Percentiles rank a stretch among this genome's conserved stretches.
Conservation (phyloP, 495 filamentous ascomycete species). For the Penicillium cinerascens region DNA sequence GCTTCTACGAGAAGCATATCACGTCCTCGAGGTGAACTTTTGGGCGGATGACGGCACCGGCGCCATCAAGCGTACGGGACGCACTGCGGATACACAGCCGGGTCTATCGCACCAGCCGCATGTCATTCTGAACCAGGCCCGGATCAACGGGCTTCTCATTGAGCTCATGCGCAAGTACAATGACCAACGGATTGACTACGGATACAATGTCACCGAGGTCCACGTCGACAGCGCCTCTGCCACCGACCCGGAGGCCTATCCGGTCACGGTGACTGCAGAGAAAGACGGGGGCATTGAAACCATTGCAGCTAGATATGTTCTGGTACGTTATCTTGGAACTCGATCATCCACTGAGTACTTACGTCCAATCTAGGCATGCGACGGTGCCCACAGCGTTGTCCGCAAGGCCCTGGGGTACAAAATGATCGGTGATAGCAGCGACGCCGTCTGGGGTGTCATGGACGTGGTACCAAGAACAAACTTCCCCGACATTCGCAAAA, state of each 20-base stretch:
- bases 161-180: slow-evolving; percentile 45
- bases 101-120: slow-evolving; percentile 67
- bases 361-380: slow-evolving; percentile 56
- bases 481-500: slow-evolving; percentile 79
- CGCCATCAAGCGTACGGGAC: slow-evolving; percentile 49
- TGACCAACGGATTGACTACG: slow-evolving; percentile 57
- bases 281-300: slow-evolving; percentile 49
- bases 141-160: slow-evolving; percentile 62
- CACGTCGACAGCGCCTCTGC: slow-evolving; percentile 44
- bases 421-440: slow-evolving; percentile 72
- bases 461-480: slow-evolving; percentile 70
- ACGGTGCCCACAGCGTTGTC: slow-evolving; percentile 72
- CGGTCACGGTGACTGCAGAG: slow-evolving; percentile 51
- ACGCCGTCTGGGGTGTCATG: slow-evolving; percentile 81
- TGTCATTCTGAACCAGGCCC: slow-evolving; percentile 74
- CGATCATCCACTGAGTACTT: neutral
- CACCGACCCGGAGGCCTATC: slow-evolving; percentile 44
- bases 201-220: slow-evolving; percentile 52
- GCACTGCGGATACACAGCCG: slow-evolving; percentile 58
- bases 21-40: slow-evolving; percentile 64
- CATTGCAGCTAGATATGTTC: slow-evolving; percentile 63
- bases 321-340: slow-evolving; percentile 45
- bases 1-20: slow-evolving; percentile 67
- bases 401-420: slow-evolving; percentile 63
- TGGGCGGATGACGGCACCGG: slow-evolving; percentile 48